Evolutionary conservation across 106 monocot genomes (phyloP).

Genomic region (Phalaenopsis aphrodite): DNA sequence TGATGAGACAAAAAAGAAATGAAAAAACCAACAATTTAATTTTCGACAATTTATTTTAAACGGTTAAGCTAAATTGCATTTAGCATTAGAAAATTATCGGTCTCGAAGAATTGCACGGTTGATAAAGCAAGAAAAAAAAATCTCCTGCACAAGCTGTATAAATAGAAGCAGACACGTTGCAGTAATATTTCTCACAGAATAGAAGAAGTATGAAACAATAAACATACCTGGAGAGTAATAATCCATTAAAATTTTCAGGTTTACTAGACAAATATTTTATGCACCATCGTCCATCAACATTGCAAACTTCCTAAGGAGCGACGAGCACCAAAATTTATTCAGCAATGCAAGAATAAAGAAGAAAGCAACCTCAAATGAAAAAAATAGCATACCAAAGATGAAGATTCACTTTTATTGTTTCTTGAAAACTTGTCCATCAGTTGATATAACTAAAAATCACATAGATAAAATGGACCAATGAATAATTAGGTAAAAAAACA

Average conservation of each 20-base stretch:
- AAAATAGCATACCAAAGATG: slow-evolving; percentile 39
- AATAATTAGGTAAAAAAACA: slow-evolving; percentile 1
- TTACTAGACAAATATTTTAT: slow-evolving; percentile 26
- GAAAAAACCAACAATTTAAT: too few species aligned
- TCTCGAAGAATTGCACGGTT: too few species aligned
- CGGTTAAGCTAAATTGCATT: too few species aligned
- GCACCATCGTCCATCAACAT: slow-evolving; percentile 69
- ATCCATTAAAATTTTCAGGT: slow-evolving; percentile 28
- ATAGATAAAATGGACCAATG: neutral
- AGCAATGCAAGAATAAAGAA: neutral
- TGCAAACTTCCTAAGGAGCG: slow-evolving; percentile 48
- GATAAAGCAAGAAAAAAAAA: too few species aligned
- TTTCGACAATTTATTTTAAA: too few species aligned
- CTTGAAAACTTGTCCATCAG: slow-evolving; percentile 59
- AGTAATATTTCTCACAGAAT: neutral
- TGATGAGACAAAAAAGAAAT: too few species aligned
- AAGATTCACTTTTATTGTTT: slow-evolving; percentile 24
- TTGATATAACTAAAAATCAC: slow-evolving; percentile 47
- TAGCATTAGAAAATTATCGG: too few species aligned
- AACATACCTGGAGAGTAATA: slow-evolving; percentile 58
- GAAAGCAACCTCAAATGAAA: neutral
- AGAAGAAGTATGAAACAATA: neutral
- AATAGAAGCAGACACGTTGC: neutral
- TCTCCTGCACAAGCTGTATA: too few species aligned
- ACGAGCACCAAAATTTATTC: slow-evolving; percentile 1